A percentile compares a stretch with the other conserved stretches of the same genome.
Evolutionary conservation across 2,329 filamentous ascomycete species (phyloP).

Genomic region (Alternaria gaisen): DNA sequence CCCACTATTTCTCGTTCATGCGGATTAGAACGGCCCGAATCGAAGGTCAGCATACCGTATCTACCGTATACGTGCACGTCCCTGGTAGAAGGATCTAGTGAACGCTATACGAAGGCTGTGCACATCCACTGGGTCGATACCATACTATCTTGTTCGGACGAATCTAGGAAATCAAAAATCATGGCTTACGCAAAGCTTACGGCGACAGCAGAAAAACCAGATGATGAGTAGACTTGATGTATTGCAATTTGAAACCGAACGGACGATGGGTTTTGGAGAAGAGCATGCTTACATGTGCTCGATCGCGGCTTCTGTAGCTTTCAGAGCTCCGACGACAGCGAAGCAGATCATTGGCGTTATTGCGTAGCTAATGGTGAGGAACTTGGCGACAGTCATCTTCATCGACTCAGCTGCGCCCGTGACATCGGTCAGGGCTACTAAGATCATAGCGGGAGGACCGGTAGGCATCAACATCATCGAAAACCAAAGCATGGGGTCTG

Average conservation of each 20-base stretch:
- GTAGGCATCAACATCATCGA: conserved; percentile 68
- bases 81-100: background rate
- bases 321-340: conserved; percentile 54
- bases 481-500: conserved; percentile 73
- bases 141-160: background rate
- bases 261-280: background rate
- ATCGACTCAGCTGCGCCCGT: conserved; percentile 54
- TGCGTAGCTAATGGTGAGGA: conserved; percentile 58
- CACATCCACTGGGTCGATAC: background rate
- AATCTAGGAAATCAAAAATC: background rate
- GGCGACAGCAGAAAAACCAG: background rate
- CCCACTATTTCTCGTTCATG: background rate
- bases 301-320: conserved; percentile 41
- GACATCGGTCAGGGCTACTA: conserved; percentile 62
- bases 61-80: background rate
- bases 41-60: background rate
- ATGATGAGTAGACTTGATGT: background rate
- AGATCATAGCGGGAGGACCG: conserved; percentile 64
- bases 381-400: conserved; percentile 64
- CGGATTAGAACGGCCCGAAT: background rate
- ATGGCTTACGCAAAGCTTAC: background rate
- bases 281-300: background rate
- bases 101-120: background rate
- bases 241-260: background rate
- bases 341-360: conserved; percentile 57